Percentiles rank a stretch among this genome's conserved stretches.
phyloP scores from a whole-genome alignment of 2,329 filamentous ascomycete genomes.

The Venturia aucupariae region DNA sequence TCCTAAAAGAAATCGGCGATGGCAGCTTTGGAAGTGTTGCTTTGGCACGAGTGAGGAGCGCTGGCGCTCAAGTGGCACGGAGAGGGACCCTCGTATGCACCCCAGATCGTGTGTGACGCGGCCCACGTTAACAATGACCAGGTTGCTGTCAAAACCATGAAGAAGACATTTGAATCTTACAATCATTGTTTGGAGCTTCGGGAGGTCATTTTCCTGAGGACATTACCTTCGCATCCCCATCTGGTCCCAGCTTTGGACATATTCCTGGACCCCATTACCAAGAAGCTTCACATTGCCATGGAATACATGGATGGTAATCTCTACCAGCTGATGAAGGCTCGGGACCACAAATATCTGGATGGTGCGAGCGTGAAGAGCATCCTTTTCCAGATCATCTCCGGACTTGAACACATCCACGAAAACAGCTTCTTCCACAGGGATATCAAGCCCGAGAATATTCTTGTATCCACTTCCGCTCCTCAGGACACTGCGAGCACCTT shows the following conservation, averaged over 20 bases:
- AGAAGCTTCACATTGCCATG: constrained; percentile 97
- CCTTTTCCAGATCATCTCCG: constrained; percentile 90
- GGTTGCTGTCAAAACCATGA: constrained; percentile 99
- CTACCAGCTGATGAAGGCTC: constrained; percentile 97
- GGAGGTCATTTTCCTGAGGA: constrained; percentile 92
- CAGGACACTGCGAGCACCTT: constrained; percentile 78
- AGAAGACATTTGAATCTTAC: constrained; percentile 96
- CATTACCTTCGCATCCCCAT: constrained; percentile 78
- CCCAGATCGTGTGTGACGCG: not conserved
- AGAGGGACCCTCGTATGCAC: constrained; percentile 75
- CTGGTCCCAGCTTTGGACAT: constrained; percentile 97
- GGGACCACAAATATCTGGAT: constrained; percentile 90
- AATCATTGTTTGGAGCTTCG: constrained; percentile 82
- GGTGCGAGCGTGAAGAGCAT: constrained; percentile 93
- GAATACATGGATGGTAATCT: constrained; percentile 99
- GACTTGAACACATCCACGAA: constrained; percentile 92
- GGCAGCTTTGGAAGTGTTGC: constrained; percentile 96
- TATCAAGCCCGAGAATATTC: constrained; percentile 98
- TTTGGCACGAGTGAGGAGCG: constrained; percentile 81
- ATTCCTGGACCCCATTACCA: constrained; percentile 90
- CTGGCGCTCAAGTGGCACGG: constrained; percentile 78
- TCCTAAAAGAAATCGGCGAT: constrained; percentile 97
- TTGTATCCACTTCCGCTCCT: constrained; percentile 82
- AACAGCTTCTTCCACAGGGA: constrained; percentile 98
- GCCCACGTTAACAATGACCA: constrained; percentile 31